A percentile compares a stretch with the other conserved stretches of the same genome.
Evolutionary conservation across 495 filamentous ascomycete genomes (phyloP).

Genomic region (Xylona heveae): DNA sequence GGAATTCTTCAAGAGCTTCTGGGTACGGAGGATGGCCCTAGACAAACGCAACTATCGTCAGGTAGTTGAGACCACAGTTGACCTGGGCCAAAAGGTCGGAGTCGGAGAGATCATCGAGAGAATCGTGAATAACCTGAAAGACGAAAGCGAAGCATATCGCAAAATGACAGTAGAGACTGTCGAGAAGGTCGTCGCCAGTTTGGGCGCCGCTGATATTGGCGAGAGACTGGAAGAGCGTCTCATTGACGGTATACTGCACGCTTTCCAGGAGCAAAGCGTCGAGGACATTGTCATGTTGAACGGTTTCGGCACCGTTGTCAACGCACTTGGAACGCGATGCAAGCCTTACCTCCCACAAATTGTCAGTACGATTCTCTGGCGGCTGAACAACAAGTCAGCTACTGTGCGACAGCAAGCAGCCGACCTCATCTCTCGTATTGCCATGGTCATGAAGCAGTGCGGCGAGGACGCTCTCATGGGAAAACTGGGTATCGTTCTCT

Average conservation of each 20-base stretch:
- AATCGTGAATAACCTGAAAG: slow-evolving; percentile 86
- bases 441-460: slow-evolving; percentile 97
- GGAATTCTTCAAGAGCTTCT: slow-evolving; percentile 98
- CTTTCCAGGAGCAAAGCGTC: slow-evolving; percentile 96
- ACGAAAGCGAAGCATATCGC: slow-evolving; percentile 92
- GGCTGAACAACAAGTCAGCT: slow-evolving; percentile 90
- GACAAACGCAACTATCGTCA: slow-evolving; percentile 94
- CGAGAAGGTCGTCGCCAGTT: slow-evolving; percentile 81
- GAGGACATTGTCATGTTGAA: slow-evolving; percentile 94
- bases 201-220: slow-evolving; percentile 85
- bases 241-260: slow-evolving; percentile 88
- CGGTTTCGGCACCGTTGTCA: slow-evolving; percentile 96
- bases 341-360: slow-evolving; percentile 96
- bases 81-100: slow-evolving; percentile 91
- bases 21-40: slow-evolving; percentile 89
- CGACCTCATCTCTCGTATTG: slow-evolving; percentile 88
- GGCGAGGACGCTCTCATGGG: slow-evolving; percentile 90
- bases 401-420: slow-evolving; percentile 94
- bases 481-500: slow-evolving; percentile 89
- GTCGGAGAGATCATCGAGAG: slow-evolving; percentile 87
- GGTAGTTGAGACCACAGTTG: slow-evolving; percentile 95
- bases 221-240: slow-evolving; percentile 81
- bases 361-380: slow-evolving; percentile 89
- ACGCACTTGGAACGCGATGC: slow-evolving; percentile 80
- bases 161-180: slow-evolving; percentile 99